phyloP scores from a whole-genome alignment of 805 yeast species.

The Ogataea kodamae region DNA sequence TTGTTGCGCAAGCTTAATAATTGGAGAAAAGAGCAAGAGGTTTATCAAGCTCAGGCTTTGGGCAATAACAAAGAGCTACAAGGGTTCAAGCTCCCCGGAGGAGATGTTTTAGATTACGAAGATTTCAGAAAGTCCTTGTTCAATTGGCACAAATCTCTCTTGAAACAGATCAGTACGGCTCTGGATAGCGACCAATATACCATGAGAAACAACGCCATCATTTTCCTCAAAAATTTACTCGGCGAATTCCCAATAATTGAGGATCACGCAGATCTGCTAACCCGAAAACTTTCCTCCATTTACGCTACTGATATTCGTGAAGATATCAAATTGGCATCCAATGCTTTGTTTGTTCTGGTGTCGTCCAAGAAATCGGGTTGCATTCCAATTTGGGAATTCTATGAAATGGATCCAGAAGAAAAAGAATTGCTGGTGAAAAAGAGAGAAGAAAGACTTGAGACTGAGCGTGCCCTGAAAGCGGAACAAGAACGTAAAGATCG shows the following conservation, averaged over 20 bases:
- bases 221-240: constrained; percentile 60
- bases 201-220: constrained; percentile 76
- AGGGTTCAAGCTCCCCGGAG: constrained; percentile 22
- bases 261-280: constrained; percentile 56
- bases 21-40: constrained; percentile 38
- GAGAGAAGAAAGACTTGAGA: constrained; percentile 17
- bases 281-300: constrained; percentile 45
- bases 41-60: constrained; percentile 31
- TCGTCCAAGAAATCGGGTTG: constrained; percentile 51
- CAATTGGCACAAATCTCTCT: constrained; percentile 53
- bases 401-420: constrained; percentile 44
- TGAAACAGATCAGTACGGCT: constrained; percentile 41
- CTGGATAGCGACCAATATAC: constrained; percentile 59
- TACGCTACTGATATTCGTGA: constrained; percentile 59
- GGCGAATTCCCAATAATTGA: constrained; percentile 65
- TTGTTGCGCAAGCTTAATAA: constrained; percentile 40
- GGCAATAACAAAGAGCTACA: constrained; percentile 12
- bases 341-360: constrained; percentile 65
- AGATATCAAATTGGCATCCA: constrained; percentile 75
- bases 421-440: constrained; percentile 29
- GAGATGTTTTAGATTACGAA: constrained; percentile 29
- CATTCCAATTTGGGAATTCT: constrained; percentile 55
- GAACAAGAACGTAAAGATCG: constrained; percentile 16
- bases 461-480: constrained; percentile 20
- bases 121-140: constrained; percentile 41